These are phyloP conservation scores for Teratosphaeria nubilosa DNA, from an alignment of 2,329 filamentous ascomycete species.

Conservation along the genomic window DNA sequence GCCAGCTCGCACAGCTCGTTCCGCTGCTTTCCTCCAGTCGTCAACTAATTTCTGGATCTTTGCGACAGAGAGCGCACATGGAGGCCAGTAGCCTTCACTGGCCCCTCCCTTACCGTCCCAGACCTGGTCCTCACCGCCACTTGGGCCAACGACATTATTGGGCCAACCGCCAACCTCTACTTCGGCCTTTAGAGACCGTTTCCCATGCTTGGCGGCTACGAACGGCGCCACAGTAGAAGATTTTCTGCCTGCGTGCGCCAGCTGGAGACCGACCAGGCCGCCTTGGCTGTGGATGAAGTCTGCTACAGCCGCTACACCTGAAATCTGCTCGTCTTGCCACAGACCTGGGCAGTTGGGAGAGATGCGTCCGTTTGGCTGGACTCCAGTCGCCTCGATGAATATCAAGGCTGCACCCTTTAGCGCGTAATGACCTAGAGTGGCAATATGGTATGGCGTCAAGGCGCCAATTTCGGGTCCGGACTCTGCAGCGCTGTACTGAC, in stretches of 20 bases:
- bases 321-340: slow-evolving; percentile 75
- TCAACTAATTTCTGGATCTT: slow-evolving; percentile 58
- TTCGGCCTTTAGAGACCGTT: slow-evolving; percentile 44
- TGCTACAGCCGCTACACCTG: slow-evolving; percentile 56
- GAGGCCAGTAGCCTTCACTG: slow-evolving; percentile 28
- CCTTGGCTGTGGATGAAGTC: slow-evolving; percentile 72
- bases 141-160: slow-evolving; percentile 46
- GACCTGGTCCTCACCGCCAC: slow-evolving; percentile 31
- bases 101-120: slow-evolving; percentile 28
- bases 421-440: slow-evolving; percentile 70
- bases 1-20: slow-evolving; percentile 47
- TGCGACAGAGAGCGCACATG: slow-evolving; percentile 44
- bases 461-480: slow-evolving; percentile 45
- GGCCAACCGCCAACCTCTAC: slow-evolving; percentile 42
- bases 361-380: slow-evolving; percentile 71
- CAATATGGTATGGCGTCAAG: slow-evolving; percentile 69
- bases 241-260: slow-evolving; percentile 66
- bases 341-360: slow-evolving; percentile 67
- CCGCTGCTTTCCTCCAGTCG: slow-evolving; percentile 53
- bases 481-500: slow-evolving; percentile 57
- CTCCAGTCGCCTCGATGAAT: slow-evolving; percentile 68
- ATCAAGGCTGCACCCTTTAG: slow-evolving; percentile 63
- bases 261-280: slow-evolving; percentile 66
- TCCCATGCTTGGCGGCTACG: slow-evolving; percentile 33
- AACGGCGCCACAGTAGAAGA: slow-evolving; percentile 51